Evolutionary conservation across 768 basidiomycete species (phyloP).

Genomic region (Calocybe indica): DNA sequence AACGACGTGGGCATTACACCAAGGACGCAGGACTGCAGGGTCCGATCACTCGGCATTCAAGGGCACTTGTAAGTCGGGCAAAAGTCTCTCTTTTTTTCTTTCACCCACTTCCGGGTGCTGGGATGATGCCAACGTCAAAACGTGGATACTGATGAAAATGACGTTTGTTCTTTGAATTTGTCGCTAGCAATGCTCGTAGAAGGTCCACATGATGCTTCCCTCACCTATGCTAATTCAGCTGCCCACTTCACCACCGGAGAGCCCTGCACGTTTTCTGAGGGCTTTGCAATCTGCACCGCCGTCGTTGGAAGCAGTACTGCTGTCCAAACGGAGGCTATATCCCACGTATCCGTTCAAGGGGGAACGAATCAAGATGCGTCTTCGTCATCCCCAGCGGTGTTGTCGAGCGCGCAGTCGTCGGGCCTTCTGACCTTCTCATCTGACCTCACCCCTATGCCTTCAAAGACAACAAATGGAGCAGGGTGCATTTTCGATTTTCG

Average conservation of each 20-base stretch:
- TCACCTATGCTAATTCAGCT: conserved; percentile 26
- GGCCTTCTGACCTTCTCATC: too few species aligned
- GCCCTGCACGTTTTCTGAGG: conserved; percentile 17
- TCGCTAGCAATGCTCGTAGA: conserved; percentile 37
- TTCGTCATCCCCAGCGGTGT: too few species aligned
- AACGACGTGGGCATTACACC: conserved; percentile 35
- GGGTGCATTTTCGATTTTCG: too few species aligned
- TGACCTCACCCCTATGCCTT: too few species aligned
- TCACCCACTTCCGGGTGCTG: too few species aligned
- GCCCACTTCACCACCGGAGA: conserved; percentile 18
- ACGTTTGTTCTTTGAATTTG: too few species aligned
- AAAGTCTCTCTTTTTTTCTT: not conserved
- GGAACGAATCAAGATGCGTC: not conserved
- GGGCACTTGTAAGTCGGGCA: conserved; percentile 29
- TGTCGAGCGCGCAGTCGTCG: too few species aligned
- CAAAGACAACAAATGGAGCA: too few species aligned
- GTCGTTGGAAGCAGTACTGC: conserved; percentile 17
- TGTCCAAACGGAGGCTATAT: conserved; percentile 17
- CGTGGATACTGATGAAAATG: too few species aligned
- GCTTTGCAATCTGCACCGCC: conserved; percentile 19
- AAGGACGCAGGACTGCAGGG: conserved; percentile 28
- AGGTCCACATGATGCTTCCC: conserved; percentile 30
- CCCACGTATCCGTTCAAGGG: conserved; percentile 13
- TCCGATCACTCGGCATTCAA: conserved; percentile 22
- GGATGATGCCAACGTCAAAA: too few species aligned